A percentile compares a stretch with the other conserved stretches of the same genome.
Conservation (phyloP, 2,329 filamentous ascomycete genomes). For the Podosphaera fusca region DNA sequence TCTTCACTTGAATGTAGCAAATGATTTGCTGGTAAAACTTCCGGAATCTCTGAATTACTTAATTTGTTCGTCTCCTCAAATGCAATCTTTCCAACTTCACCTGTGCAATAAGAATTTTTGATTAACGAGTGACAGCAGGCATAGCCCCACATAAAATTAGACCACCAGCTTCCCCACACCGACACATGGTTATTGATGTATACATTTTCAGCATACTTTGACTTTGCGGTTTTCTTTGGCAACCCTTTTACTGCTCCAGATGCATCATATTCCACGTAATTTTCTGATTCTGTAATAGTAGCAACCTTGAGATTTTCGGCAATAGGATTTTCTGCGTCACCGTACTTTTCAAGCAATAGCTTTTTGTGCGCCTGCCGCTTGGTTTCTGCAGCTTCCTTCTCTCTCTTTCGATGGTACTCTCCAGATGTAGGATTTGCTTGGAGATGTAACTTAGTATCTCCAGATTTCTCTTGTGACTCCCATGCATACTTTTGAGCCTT, state of each 20-base stretch:
- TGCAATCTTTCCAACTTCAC: constrained; percentile 62
- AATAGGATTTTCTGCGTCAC: constrained; percentile 35
- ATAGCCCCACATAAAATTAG: constrained; percentile 86
- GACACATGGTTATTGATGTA: constrained; percentile 75
- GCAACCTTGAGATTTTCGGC: constrained; percentile 40
- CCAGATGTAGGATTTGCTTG: constrained; percentile 94
- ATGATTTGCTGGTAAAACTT: constrained; percentile 12
- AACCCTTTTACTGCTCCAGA: constrained; percentile 74
- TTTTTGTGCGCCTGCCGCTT: constrained; percentile 46
- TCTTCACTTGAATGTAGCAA: constrained; percentile 11
- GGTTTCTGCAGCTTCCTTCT: constrained; percentile 46
- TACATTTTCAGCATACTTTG: constrained; percentile 80
- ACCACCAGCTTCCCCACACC: constrained; percentile 96
- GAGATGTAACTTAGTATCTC: constrained; percentile 61
- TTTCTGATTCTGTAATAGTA: constrained; percentile 58
- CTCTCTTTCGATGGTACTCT: constrained; percentile 61
- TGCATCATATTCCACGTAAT: constrained; percentile 87
- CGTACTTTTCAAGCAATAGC: constrained; percentile 61
- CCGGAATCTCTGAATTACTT: constrained; percentile 22
- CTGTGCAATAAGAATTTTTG: constrained; percentile 95
- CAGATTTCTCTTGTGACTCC: constrained; percentile 73
- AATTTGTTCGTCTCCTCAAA: constrained; percentile 53
- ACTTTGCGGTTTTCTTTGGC: constrained; percentile 51
- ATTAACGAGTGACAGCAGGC: constrained; percentile 80
- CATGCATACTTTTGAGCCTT: constrained; percentile 75